Evolutionary conservation across 345 rosid genomes (phyloP).

Genomic region (Eucalyptus coolabah): DNA sequence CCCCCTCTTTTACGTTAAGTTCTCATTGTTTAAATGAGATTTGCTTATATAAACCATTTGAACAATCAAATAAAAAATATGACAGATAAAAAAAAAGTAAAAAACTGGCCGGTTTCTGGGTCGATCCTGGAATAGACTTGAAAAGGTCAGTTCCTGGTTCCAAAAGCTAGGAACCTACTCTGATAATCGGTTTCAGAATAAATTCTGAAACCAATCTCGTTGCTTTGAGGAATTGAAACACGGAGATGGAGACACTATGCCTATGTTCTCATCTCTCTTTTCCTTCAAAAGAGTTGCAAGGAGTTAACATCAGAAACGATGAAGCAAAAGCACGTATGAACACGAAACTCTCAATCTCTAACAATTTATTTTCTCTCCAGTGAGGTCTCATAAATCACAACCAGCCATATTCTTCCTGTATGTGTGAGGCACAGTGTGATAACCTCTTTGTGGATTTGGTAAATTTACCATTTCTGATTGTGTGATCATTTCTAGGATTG

Average conservation of each 20-base stretch:
- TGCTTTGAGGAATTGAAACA: conserved; percentile 34
- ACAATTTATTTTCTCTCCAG: not conserved
- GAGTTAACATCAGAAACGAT: not conserved
- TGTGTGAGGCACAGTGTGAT: too few relatives aligned
- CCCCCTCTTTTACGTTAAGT: not conserved
- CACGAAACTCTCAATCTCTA: not conserved
- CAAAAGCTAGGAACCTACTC: not conserved
- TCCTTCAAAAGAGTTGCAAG: not conserved
- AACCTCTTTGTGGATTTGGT: too few relatives aligned
- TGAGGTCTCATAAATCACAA: too few relatives aligned
- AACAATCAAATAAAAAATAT: not conserved
- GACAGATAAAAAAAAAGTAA: not conserved
- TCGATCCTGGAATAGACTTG: not conserved
- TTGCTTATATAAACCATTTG: not conserved
- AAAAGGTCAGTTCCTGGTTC: conserved; percentile 7
- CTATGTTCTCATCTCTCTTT: not conserved
- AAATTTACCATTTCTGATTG: too few relatives aligned
- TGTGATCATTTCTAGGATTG: too few relatives aligned
- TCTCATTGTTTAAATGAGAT: not conserved
- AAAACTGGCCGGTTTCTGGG: not conserved
- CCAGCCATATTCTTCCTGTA: too few relatives aligned
- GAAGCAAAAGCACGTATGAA: not conserved
- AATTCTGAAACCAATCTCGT: not conserved
- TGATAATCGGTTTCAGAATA: too few relatives aligned
- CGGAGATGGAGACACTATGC: conserved; percentile 10